These are phyloP conservation scores for Aspergillus terreus DNA, from an alignment of 2,329 filamentous ascomycete genomes.

Conservation along the genomic window DNA sequence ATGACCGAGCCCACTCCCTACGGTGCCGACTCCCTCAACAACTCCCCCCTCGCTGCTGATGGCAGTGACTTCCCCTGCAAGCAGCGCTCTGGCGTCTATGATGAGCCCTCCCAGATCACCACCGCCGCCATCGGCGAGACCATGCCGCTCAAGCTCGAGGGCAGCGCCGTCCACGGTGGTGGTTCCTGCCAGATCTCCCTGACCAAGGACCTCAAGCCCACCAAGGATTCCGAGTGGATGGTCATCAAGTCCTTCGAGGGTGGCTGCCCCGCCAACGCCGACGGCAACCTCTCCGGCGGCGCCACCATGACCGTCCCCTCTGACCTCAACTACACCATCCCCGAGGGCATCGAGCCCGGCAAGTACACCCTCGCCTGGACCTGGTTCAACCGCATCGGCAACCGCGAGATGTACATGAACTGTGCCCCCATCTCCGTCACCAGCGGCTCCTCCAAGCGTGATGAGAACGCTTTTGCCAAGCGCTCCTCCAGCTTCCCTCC, in stretches of 20 bases:
- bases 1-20: slow-evolving; percentile 69
- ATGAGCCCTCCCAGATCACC: slow-evolving; percentile 50
- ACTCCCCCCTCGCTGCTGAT: slow-evolving; percentile 58
- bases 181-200: slow-evolving; percentile 88
- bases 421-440: slow-evolving; percentile 73
- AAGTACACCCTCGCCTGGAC: slow-evolving; percentile 84
- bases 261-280: slow-evolving; percentile 67
- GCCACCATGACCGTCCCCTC: slow-evolving; percentile 47
- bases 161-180: slow-evolving; percentile 78
- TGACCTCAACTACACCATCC: slow-evolving; percentile 68
- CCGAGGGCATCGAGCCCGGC: slow-evolving; percentile 66
- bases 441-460: slow-evolving; percentile 45
- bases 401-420: slow-evolving; percentile 98
- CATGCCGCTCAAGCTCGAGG: slow-evolving; percentile 63
- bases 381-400: slow-evolving; percentile 90
- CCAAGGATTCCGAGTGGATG: slow-evolving; percentile 68
- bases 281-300: slow-evolving; percentile 56
- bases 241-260: slow-evolving; percentile 87
- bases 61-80: slow-evolving; percentile 85
- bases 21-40: slow-evolving; percentile 48
- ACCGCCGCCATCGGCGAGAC: slow-evolving; percentile 60
- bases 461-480: slow-evolving; percentile 41
- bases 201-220: slow-evolving; percentile 71
- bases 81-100: slow-evolving; percentile 41
- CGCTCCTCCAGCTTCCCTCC: slow-evolving; percentile 62